A percentile compares a stretch with the other conserved stretches of the same genome.
Conservation (phyloP, 805 yeast species). For the Zygotorulaspora sp. region DNA sequence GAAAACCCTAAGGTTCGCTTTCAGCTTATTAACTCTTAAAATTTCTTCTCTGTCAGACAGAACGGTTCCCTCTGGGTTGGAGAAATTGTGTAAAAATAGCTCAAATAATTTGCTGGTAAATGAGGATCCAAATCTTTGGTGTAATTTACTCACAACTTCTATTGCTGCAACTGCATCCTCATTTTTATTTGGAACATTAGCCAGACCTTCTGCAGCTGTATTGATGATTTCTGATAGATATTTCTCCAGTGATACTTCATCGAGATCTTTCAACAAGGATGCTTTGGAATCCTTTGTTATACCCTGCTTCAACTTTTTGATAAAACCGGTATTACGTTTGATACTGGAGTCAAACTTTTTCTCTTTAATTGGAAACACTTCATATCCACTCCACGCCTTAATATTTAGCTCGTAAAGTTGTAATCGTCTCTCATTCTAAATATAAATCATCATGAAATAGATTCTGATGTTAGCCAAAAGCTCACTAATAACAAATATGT, state of each 20-base stretch:
- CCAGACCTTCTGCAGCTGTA: constrained; percentile 59
- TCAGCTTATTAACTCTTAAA: constrained; percentile 41
- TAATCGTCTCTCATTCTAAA: constrained; percentile 23
- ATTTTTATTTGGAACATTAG: constrained; percentile 43
- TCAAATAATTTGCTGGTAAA: constrained; percentile 51
- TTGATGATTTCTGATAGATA: constrained; percentile 66
- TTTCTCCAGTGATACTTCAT: constrained; percentile 60
- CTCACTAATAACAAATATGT: no score
- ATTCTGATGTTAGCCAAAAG: constrained; percentile 7
- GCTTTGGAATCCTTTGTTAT: constrained; percentile 48
- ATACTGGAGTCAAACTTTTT: constrained; percentile 63
- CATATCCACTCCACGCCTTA: constrained; percentile 52
- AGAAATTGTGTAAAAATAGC: constrained; percentile 41
- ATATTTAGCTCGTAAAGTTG: constrained; percentile 40
- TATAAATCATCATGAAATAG: not conserved
- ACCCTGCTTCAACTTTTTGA: constrained; percentile 59
- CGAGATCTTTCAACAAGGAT: constrained; percentile 55
- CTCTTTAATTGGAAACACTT: constrained; percentile 26
- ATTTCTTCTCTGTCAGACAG: constrained; percentile 42
- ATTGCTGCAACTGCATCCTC: constrained; percentile 61
- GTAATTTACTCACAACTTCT: constrained; percentile 65
- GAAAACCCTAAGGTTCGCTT: constrained; percentile 46
- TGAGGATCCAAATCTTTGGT: constrained; percentile 58
- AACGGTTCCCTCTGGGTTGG: constrained; percentile 28
- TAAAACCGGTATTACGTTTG: constrained; percentile 77